A percentile compares a stretch with the other conserved stretches of the same genome.
phyloP scores from a whole-genome alignment of 345 rosid genomes.

The Camelina laxa region DNA sequence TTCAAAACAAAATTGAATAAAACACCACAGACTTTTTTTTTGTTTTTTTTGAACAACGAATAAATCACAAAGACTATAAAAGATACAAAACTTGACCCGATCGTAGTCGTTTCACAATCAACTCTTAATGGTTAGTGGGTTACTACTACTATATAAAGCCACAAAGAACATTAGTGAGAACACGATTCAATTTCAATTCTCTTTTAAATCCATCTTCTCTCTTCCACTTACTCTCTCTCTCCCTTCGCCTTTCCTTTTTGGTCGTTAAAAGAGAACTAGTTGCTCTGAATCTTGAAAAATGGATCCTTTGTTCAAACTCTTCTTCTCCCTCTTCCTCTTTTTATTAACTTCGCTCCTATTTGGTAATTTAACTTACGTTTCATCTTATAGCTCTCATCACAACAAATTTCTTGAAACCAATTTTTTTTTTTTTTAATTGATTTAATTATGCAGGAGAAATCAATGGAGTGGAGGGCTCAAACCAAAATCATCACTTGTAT shows the following conservation, averaged over 20 bases:
- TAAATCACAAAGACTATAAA: slow-evolving; percentile 13
- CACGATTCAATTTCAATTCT: slow-evolving; percentile 19
- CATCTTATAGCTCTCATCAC: slow-evolving; percentile 6
- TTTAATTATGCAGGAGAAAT: slow-evolving; percentile 29
- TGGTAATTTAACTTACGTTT: slow-evolving; percentile 19
- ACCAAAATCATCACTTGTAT: slow-evolving; percentile 33
- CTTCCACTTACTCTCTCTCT: slow-evolving; percentile 2
- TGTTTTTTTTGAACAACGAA: not conserved
- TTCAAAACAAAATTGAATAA: slow-evolving; percentile 22
- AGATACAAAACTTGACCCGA: slow-evolving; percentile 35
- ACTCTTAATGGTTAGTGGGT: slow-evolving; percentile 22
- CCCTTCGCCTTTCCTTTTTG: not conserved
- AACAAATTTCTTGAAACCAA: not conserved
- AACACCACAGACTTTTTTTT: too few species aligned
- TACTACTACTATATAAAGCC: slow-evolving; percentile 19
- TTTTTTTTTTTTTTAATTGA: too few species aligned
- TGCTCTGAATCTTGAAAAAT: slow-evolving; percentile 41
- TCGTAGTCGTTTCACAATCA: slow-evolving; percentile 21
- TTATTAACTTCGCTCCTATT: slow-evolving; percentile 1
- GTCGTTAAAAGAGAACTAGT: slow-evolving; percentile 13
- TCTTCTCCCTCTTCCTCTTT: slow-evolving; percentile 32
- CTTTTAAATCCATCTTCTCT: slow-evolving; percentile 11
- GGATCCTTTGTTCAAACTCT: slow-evolving; percentile 38
- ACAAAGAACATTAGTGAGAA: slow-evolving; percentile 23
- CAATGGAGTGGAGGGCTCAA: slow-evolving; percentile 32